Evolutionary conservation across 352 stramenopile species (phyloP).

Genomic region (Blastocystis sp.): DNA sequence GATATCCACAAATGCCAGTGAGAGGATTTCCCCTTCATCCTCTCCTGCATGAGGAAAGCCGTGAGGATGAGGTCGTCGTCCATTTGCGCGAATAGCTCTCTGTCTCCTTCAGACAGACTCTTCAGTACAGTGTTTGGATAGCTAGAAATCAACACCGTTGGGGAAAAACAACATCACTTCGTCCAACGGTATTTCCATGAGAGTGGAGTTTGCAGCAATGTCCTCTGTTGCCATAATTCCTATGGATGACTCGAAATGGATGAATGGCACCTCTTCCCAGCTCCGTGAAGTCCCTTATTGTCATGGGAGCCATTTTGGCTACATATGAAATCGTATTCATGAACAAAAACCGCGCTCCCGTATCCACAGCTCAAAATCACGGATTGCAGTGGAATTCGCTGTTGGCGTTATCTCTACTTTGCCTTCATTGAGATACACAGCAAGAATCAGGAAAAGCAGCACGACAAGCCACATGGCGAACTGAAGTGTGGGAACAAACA

Average conservation of each 20-base stretch:
- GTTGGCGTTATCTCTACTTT: not conserved
- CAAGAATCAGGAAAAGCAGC: slow-evolving; percentile 11
- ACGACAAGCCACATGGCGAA: not conserved
- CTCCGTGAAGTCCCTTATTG: not conserved
- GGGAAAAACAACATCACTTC: slow-evolving; percentile 34
- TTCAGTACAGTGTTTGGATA: slow-evolving; percentile 22
- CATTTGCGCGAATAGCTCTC: not conserved
- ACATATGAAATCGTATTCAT: not conserved
- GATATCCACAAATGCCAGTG: slow-evolving; percentile 15
- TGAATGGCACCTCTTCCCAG: slow-evolving; percentile 28
- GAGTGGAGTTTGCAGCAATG: not conserved
- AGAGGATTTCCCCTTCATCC: not conserved
- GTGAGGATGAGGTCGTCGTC: slow-evolving; percentile 28
- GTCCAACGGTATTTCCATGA: slow-evolving; percentile 14
- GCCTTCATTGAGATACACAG: not conserved
- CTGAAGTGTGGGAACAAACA: slow-evolving; percentile 2
- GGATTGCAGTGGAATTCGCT: not conserved
- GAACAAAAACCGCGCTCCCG: not conserved
- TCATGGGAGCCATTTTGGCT: slow-evolving; percentile 18
- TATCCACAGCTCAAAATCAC: slow-evolving; percentile 12
- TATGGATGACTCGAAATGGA: not conserved
- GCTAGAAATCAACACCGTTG: not conserved
- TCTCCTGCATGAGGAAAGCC: slow-evolving; percentile 21
- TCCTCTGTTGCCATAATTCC: not conserved
- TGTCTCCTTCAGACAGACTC: not conserved